Percentiles rank a stretch among this genome's conserved stretches.
These are phyloP conservation scores for Beauveria rudraprayagi DNA, from an alignment of 2,329 filamentous ascomycete species.

Conservation along the genomic window DNA sequence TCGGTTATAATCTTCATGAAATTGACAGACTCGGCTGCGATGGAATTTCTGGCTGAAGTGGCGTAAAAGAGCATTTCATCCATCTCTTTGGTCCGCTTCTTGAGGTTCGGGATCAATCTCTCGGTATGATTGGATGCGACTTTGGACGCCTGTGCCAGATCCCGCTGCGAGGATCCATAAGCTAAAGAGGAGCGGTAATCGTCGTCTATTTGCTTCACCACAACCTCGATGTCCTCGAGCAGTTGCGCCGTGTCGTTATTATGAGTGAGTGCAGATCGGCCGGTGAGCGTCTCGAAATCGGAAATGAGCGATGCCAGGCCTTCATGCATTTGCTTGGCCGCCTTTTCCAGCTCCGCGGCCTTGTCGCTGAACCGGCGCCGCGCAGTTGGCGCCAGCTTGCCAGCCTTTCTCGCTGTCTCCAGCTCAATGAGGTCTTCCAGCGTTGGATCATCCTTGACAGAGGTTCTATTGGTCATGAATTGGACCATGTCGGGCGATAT, in stretches of 20 bases:
- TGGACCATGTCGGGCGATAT: slow-evolving; percentile 58
- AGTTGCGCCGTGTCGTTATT: slow-evolving; percentile 59
- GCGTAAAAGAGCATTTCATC: slow-evolving; percentile 50
- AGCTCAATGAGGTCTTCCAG: slow-evolving; percentile 70
- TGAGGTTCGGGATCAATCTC: slow-evolving; percentile 50
- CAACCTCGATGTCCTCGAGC: slow-evolving; percentile 75
- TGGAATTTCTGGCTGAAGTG: slow-evolving; percentile 58
- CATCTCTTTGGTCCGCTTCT: slow-evolving; percentile 51
- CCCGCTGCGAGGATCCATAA: slow-evolving; percentile 55
- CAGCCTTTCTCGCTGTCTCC: slow-evolving; percentile 64
- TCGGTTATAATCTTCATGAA: slow-evolving; percentile 78
- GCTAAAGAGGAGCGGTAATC: slow-evolving; percentile 73
- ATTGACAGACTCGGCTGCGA: slow-evolving; percentile 56
- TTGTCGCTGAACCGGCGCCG: slow-evolving; percentile 52
- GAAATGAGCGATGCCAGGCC: slow-evolving; percentile 54
- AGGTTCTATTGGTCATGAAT: slow-evolving; percentile 49
- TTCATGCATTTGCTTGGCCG: slow-evolving; percentile 50
- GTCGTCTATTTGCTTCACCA: slow-evolving; percentile 77
- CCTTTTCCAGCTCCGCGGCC: slow-evolving; percentile 52
- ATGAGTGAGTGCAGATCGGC: slow-evolving; percentile 47
- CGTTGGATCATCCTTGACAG: slow-evolving; percentile 43
- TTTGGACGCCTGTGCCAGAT: slow-evolving; percentile 54
- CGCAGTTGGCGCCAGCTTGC: slow-evolving; percentile 51
- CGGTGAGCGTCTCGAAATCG: slow-evolving; percentile 52
- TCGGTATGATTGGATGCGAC: slow-evolving; percentile 57